phyloP scores from a whole-genome alignment of 345 rosid genomes.

The Boechera divaricarpa region DNA sequence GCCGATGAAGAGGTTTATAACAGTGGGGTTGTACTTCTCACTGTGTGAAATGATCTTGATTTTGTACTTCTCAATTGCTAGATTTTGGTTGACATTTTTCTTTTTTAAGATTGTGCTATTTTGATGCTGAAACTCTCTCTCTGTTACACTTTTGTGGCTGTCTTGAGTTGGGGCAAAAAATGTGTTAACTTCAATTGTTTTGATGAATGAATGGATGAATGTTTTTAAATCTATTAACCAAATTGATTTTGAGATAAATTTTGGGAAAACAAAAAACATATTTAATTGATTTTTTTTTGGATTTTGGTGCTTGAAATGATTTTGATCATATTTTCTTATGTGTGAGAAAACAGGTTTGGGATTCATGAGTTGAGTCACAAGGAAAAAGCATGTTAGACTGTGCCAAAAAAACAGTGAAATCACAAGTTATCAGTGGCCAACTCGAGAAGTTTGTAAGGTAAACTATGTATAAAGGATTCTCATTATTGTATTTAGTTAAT shows the following conservation, averaged over 20 bases:
- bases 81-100: not conserved
- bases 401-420: slow-evolving; percentile 54
- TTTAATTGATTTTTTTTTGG: not conserved
- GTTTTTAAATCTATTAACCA: not conserved
- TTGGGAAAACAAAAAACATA: not conserved
- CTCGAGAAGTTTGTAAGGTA: slow-evolving; percentile 93
- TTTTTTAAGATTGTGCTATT: not conserved
- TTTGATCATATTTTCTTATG: slow-evolving; percentile 19
- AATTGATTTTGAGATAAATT: not conserved
- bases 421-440: slow-evolving; percentile 70
- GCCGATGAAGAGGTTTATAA: slow-evolving; percentile 53
- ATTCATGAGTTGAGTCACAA: slow-evolving; percentile 49
- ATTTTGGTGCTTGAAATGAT: slow-evolving; percentile 8
- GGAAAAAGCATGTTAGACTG: slow-evolving; percentile 68
- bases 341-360: slow-evolving; percentile 47
- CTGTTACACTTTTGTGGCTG: not conserved
- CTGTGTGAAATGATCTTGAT: not conserved
- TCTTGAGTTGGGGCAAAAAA: not conserved
- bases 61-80: not conserved
- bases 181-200: not conserved
- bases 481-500: not conserved
- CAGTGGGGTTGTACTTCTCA: not conserved
- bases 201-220: slow-evolving; percentile 36
- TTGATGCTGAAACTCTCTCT: not conserved
- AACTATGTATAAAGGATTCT: not conserved